phyloP scores from a whole-genome alignment of 768 basidiomycete species.

The Leucocoprinus leucothites region DNA sequence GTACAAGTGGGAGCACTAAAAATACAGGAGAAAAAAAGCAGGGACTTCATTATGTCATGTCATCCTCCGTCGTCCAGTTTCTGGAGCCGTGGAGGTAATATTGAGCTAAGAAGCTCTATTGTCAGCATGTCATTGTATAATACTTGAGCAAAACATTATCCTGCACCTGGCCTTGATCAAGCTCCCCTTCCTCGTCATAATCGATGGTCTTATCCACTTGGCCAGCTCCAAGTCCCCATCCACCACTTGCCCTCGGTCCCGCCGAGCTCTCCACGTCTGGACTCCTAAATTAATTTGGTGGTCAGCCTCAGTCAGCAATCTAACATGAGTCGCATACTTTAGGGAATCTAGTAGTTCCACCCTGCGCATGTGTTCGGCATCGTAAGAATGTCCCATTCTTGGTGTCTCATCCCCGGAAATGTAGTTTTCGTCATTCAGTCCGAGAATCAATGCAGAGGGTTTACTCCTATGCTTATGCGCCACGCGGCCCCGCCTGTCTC shows the following conservation, averaged over 20 bases:
- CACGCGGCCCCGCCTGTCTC: slow-evolving; percentile 77
- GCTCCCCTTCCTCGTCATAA: slow-evolving; percentile 65
- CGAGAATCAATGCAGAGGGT: slow-evolving; percentile 28
- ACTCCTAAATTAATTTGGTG: slow-evolving; percentile 33
- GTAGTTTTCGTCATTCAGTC: slow-evolving; percentile 35
- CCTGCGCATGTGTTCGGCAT: slow-evolving; percentile 32
- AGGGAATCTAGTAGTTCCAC: slow-evolving; percentile 53
- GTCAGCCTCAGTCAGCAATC: neutral
- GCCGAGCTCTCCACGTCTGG: slow-evolving; percentile 42
- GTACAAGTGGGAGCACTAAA: neutral
- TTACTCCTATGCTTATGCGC: slow-evolving; percentile 45
- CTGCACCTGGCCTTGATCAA: slow-evolving; percentile 72
- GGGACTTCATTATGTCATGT: slow-evolving; percentile 16
- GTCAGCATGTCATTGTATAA: slow-evolving; percentile 40
- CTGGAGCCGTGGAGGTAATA: slow-evolving; percentile 35
- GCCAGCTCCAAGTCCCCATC: slow-evolving; percentile 71
- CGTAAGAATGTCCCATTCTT: slow-evolving; percentile 25
- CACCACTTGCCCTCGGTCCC: slow-evolving; percentile 49
- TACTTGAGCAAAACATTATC: slow-evolving; percentile 25
- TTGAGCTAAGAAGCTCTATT: slow-evolving; percentile 35
- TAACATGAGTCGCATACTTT: slow-evolving; percentile 26
- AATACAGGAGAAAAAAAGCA: neutral
- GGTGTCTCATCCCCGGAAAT: slow-evolving; percentile 54
- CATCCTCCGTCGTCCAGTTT: slow-evolving; percentile 26
- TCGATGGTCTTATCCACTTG: slow-evolving; percentile 49